Evolutionary conservation across 495 filamentous ascomycete genomes (phyloP), one percentile per base, ranked within the genome.

Genomic region (Penicillium psychrofluorescens): DNA sequence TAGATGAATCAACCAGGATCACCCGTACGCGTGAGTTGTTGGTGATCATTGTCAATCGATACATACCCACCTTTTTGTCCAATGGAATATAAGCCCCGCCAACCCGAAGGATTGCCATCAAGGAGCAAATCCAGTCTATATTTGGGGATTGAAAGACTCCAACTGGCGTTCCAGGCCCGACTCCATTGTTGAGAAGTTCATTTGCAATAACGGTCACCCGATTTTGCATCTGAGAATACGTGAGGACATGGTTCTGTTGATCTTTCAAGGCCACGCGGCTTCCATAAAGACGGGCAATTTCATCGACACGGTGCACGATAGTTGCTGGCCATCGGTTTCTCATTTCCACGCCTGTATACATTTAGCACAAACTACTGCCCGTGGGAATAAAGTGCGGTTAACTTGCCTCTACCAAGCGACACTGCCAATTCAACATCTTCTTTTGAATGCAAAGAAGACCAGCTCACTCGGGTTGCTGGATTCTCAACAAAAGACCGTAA

Each of bases 11-110:
- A 4, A 16, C 27, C 11, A 60, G n/a, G 15, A 67, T 35, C 9
- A 54, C 45, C 7, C 16, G 38, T 5, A 58, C 52, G 11, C 56
- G 22, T 22, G 48, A 53, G 11, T 52, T 53, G 4, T 47, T 34
- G 1, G 53, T 53, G 7, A 72, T 55, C 6, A 43, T 29, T 1
- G 48, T 49, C 1, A 72, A 61, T 4, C 71, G 65, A 5, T 50
- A 12, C 1, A 58, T 38, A 11, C 64, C 50, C 10, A 56, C 64
- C 6, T 62, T 48, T 1, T 61, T 50, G 40, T 80, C 76, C 8
- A 81, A 36, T 0, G 79, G 78, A 1, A 80, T 53, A 43, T 79
- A 80, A 2, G 67, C 48, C 1, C 47, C 67, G 0, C 77, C 78
- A 36, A 74, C 27, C 0, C 63, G 54, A 49, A 70, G 44, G 37